Base-by-base conservation (phyloP, 116 monocot genomes). In the Posidonia oceanica region DNA sequence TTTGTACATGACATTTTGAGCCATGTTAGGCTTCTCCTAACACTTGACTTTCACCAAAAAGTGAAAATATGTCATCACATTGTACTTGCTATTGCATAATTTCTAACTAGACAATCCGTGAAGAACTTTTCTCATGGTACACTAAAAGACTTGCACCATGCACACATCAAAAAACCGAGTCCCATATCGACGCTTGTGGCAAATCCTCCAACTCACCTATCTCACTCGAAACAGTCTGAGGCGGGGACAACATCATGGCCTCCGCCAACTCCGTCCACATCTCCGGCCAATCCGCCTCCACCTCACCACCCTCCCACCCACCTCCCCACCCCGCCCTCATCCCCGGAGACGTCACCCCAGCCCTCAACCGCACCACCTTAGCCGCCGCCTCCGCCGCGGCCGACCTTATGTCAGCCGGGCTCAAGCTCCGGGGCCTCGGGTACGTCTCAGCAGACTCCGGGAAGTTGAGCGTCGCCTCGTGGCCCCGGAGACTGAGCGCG, bases 391-490 rank as follows among this genome's bases (percentile, higher is more conserved):
- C 86, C 16, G 76, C 67, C 21, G 92, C 88, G 8, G 92, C 92
- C n/a, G 80, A 66, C 4, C 92, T 80, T 12, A 92, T 86, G 74
- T 89, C 83, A 52, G 29, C 58, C 2, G 89, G 78, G 23, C 60
- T 74, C 54, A 79, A 83, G 79, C 80, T 84, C 14, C 52, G 61
- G 3, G 93, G 89, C 56, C 74, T 67, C 5, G 89, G 89, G 3
- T 87, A 71, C 64, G 42, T 40, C 37, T 63, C 73, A 6, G 61
- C 77, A n/a, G 80, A 68, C 5, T 80, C 89, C 4, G 93, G 89
- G 66, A 93, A 89, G 79, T 93, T 93, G 21, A 93, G 89, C 17
- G 74, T 72, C 59, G 87, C 89, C 41, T 81, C 77, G n/a, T 61
- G 67, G 54, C 94, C 94, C 37, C 68, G 67, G 37, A 94, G 81